Conservation (phyloP, 441 rosid genomes). For the Theobroma grandiflorum region DNA sequence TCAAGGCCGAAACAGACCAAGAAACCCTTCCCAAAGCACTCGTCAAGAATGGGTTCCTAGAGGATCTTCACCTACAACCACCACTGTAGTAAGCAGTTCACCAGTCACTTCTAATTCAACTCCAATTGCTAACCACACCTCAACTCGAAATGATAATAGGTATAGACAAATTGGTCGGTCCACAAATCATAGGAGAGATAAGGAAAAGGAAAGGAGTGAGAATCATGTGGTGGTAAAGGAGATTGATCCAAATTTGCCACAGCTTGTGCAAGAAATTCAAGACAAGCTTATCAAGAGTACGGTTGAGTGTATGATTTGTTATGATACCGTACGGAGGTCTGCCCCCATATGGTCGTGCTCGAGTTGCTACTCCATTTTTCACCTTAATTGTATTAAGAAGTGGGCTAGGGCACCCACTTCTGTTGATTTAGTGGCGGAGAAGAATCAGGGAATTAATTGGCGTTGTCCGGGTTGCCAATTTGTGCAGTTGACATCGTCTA, state of each 20-base stretch:
- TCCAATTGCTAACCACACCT: constrained; percentile 27
- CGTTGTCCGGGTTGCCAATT: constrained; percentile 98
- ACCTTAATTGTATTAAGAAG: constrained; percentile 90
- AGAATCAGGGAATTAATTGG: constrained; percentile 94
- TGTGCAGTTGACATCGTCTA: constrained; percentile 77
- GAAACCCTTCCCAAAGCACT: constrained; percentile 43
- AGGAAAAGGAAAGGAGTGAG: constrained; percentile 38
- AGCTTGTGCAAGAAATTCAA: constrained; percentile 91
- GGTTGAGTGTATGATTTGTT: constrained; percentile 98
- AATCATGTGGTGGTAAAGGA: constrained; percentile 35
- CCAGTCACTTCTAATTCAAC: constrained; percentile 31
- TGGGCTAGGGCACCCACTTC: constrained; percentile 99
- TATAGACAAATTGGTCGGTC: constrained; percentile 42
- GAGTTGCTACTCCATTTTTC: constrained; percentile 94
- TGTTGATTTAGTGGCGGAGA: constrained; percentile 77
- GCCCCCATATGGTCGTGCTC: constrained; percentile 96
- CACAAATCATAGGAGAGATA: constrained; percentile 54
- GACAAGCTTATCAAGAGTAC: constrained; percentile 81
- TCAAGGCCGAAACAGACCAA: constrained; percentile 62
- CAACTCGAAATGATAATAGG: constrained; percentile 40
- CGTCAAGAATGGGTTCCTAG: constrained; percentile 91
- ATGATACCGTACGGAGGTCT: constrained; percentile 87
- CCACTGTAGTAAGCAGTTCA: constrained; percentile 33
- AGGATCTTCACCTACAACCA: constrained; percentile 43
- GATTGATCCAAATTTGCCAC: constrained; percentile 79